Percentiles rank a stretch among this genome's conserved stretches.
Conservation (phyloP, 345 rosid genomes). For the Eucalyptus rudis region DNA sequence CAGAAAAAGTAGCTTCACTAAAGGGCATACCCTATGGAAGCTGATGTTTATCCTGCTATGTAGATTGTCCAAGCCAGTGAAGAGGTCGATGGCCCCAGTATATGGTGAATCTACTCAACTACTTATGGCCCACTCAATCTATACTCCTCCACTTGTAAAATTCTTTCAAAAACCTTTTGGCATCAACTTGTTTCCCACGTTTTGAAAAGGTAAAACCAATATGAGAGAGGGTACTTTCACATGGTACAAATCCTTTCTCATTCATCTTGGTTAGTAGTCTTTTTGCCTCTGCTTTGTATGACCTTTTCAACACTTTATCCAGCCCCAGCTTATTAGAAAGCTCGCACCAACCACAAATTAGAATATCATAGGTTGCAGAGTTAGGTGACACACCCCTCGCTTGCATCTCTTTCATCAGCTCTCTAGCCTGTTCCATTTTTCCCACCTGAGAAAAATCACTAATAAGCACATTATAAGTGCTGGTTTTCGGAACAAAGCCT, state of each 20-base stretch:
- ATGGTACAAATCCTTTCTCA: constrained; percentile 47
- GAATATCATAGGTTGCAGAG: constrained; percentile 59
- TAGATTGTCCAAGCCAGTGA: not conserved
- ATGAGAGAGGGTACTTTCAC: constrained; percentile 42
- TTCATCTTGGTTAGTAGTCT: constrained; percentile 51
- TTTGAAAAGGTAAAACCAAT: constrained; percentile 53
- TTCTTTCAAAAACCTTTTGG: constrained; percentile 32
- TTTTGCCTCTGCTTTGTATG: constrained; percentile 49
- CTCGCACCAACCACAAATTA: constrained; percentile 62
- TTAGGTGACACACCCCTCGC: constrained; percentile 42
- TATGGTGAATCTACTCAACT: not conserved
- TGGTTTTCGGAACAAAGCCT: constrained; percentile 59
- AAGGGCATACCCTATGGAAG: not conserved
- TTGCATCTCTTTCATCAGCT: constrained; percentile 69
- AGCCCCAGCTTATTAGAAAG: constrained; percentile 37
- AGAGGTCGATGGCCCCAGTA: not conserved
- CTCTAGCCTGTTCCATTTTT: constrained; percentile 72
- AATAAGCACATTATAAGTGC: constrained; percentile 76
- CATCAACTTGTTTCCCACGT: constrained; percentile 49
- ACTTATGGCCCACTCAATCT: not conserved
- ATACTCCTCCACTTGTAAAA: constrained; percentile 24
- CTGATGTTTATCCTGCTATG: not conserved
- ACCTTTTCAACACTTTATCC: constrained; percentile 28
- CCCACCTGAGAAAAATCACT: constrained; percentile 45
- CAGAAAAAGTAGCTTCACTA: not conserved